Percentiles rank a stretch among this genome's conserved stretches.
Conservation (phyloP, 2,329 filamentous ascomycete genomes). For the Alternaria arbusti region DNA sequence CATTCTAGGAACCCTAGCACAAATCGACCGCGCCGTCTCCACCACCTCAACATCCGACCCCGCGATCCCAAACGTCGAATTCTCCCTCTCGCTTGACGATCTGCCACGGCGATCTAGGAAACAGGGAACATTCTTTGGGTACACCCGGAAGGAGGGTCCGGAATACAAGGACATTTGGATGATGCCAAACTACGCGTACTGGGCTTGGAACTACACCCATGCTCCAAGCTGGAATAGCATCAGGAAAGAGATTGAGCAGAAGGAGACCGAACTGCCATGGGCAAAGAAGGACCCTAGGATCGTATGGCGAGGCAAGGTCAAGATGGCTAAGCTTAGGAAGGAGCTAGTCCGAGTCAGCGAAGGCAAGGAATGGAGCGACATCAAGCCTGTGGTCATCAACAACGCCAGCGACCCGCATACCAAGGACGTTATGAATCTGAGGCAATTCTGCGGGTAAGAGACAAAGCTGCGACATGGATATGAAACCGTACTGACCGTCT, state of each 20-base stretch:
- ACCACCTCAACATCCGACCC: constrained; percentile 36
- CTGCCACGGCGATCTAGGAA: constrained; percentile 37
- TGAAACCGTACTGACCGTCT: constrained; percentile 1
- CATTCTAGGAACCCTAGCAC: constrained; percentile 42
- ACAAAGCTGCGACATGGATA: neutral
- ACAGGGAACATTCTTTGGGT: constrained; percentile 38
- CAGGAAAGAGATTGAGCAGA: constrained; percentile 31
- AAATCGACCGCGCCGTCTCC: constrained; percentile 40
- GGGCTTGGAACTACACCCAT: constrained; percentile 46
- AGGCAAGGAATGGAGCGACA: constrained; percentile 41
- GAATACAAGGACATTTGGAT: constrained; percentile 43
- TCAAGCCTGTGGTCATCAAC: constrained; percentile 45
- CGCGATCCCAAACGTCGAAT: constrained; percentile 39
- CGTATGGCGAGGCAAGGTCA: constrained; percentile 44
- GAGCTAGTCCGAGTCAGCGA: constrained; percentile 37
- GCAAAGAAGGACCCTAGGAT: constrained; percentile 38
- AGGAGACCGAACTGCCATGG: constrained; percentile 33
- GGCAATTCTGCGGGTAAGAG: constrained; percentile 40
- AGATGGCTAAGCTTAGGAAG: constrained; percentile 39
- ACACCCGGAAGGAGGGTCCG: constrained; percentile 35
- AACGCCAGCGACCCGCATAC: constrained; percentile 36
- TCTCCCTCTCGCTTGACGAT: constrained; percentile 42
- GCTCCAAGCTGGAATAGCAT: constrained; percentile 46
- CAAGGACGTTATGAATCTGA: constrained; percentile 43
- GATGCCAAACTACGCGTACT: constrained; percentile 46